A percentile compares a stretch with the other conserved stretches of the same genome.
phyloP scores from a whole-genome alignment of 2,329 filamentous ascomycete species.

The Hypomyces perniciosus region DNA sequence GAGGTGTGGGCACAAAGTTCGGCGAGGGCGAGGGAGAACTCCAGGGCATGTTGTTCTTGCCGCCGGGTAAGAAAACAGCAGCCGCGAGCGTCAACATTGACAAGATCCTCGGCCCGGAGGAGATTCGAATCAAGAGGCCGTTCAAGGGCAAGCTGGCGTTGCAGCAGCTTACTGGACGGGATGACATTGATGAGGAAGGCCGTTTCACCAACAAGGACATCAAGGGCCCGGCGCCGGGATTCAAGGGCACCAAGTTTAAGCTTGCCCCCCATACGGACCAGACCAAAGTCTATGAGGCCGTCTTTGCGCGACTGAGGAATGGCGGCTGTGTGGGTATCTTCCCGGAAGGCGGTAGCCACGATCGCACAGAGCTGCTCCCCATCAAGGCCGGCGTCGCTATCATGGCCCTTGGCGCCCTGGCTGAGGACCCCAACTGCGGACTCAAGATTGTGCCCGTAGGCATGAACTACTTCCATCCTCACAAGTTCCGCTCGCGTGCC shows the following conservation, averaged over 20 bases:
- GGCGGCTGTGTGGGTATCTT: conserved; percentile 95
- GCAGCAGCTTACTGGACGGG: conserved; percentile 74
- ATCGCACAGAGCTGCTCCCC: conserved; percentile 83
- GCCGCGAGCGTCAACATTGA: conserved; percentile 79
- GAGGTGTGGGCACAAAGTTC: conserved; percentile 77
- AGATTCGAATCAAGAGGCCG: conserved; percentile 79
- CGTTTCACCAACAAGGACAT: conserved; percentile 52
- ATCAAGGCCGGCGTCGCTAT: conserved; percentile 96
- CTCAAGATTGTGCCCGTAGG: conserved; percentile 93
- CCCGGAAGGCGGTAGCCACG: conserved; percentile 92
- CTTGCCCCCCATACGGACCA: conserved; percentile 91
- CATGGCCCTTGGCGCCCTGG: conserved; percentile 89
- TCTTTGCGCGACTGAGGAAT: conserved; percentile 74
- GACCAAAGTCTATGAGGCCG: conserved; percentile 85
- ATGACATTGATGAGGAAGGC: conserved; percentile 63
- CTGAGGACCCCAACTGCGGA: conserved; percentile 77
- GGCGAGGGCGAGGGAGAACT: conserved; percentile 63
- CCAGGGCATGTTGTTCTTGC: conserved; percentile 81
- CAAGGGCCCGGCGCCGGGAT: conserved; percentile 53
- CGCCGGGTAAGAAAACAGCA: conserved; percentile 69
- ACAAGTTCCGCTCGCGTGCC: conserved; percentile 94
- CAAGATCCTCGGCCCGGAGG: conserved; percentile 71
- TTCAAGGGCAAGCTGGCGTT: conserved; percentile 73
- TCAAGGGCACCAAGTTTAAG: conserved; percentile 76
- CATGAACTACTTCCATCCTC: conserved; percentile 99